A percentile compares a stretch with the other conserved stretches of the same genome.
These are phyloP conservation scores for Fusarium agapanthi DNA, from an alignment of 2,329 filamentous ascomycete species.

Conservation along the genomic window DNA sequence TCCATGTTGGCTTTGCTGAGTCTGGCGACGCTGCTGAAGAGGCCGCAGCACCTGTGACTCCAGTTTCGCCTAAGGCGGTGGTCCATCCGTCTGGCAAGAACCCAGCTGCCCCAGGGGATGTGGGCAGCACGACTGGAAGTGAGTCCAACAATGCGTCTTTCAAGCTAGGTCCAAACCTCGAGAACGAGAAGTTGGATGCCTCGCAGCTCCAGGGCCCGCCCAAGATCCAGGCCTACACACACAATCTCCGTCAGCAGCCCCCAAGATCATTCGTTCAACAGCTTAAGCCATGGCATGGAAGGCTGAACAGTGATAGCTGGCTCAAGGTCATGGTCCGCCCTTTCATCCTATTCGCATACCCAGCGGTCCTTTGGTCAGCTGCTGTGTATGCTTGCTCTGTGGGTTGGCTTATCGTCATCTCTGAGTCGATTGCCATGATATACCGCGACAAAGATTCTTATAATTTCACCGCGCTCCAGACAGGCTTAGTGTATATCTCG, in stretches of 20 bases:
- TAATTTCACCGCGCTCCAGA: conserved; percentile 81
- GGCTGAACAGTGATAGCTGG: conserved; percentile 82
- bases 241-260: conserved; percentile 71
- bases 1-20: conserved; percentile 66
- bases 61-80: conserved; percentile 2
- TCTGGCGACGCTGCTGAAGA: conserved; percentile 8
- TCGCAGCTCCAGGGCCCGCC: conserved; percentile 47
- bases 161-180: conserved; percentile 46
- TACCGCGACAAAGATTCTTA: conserved; percentile 76
- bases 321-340: conserved; percentile 79
- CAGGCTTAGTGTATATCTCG: conserved; percentile 87
- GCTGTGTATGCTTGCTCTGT: conserved; percentile 87
- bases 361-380: conserved; percentile 87
- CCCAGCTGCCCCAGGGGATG: background rate
- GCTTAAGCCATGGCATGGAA: conserved; percentile 79
- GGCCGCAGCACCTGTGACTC: background rate
- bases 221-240: conserved; percentile 69
- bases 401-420: conserved; percentile 95
- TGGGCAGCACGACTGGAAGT: conserved; percentile 27
- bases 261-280: conserved; percentile 77
- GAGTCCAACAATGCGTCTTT: conserved; percentile 37
- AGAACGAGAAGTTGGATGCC: conserved; percentile 54
- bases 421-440: conserved; percentile 83
- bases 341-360: conserved; percentile 87
- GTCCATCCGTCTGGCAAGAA: background rate